Base-by-base conservation (phyloP, 768 basidiomycete species). In the Gloeopeniophorella convolvens region DNA sequence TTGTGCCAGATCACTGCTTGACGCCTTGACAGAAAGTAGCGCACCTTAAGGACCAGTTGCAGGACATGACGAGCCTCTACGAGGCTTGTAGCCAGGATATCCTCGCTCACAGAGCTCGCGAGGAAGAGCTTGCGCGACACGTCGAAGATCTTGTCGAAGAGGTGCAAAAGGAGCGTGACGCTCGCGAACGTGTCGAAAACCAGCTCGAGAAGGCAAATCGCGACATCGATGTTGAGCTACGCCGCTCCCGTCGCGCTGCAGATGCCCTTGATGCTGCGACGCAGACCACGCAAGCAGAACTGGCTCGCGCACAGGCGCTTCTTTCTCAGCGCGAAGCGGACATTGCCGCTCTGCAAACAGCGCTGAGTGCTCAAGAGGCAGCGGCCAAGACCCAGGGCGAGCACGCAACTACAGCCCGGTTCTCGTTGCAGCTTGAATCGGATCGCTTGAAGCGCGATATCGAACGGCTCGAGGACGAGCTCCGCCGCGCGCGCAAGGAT, bases 361-460 rank as follows among this genome's bases (percentile, higher is more conserved):
- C 83, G 0, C 69, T 96, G n/a, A 76, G 80, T 55, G 66, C 72
- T 1, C 66, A 88, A 40, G 91, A 96, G 61, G 70, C 74, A 24
- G 89, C 93, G 65, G 80, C 82, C 20, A 83, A 84, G 67, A 75
- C 80, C 50, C 75, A 84, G 0, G 94, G 94, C 18, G 90, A 95
- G 68, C 80, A 83, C 11, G 86, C 87, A 60, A 85, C 85, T 0
- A 84, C 82, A 3, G 85, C 91, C 20, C 75, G 82, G 36, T 89
- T 91, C 70, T 88, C 88, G 0, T 69, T 97, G 27, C 89, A 96
- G 64, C 77, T 97, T 16, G 94, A 99, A 65, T 73, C 88, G 1
- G 95, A 97, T 55, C 71, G 91, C 2, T 68, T 93, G 42, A 84
- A 84, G 64, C 77, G 93, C 24, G 95, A 99, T 62, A 60, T 96